Conservation (phyloP, 2,329 filamentous ascomycete genomes). For the Pseudovirgaria hyperparasitica region DNA sequence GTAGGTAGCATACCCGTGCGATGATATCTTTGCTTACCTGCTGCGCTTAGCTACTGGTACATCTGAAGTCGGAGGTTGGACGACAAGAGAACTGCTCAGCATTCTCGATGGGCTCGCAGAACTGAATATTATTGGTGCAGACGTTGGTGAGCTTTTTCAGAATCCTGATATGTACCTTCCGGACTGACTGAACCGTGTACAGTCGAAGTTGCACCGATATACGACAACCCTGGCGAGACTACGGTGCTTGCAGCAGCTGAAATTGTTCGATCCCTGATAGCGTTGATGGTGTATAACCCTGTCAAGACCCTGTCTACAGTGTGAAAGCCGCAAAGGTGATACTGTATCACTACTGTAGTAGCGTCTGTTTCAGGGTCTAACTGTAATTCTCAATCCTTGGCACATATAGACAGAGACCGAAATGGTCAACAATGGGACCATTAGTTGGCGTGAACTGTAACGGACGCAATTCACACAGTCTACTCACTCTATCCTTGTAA, state of each 20-base stretch:
- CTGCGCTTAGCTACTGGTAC: conserved; percentile 40
- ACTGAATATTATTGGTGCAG: conserved; percentile 45
- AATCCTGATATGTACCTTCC: neutral
- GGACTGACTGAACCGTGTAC: conserved; percentile 1
- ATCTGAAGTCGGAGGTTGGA: conserved; percentile 49
- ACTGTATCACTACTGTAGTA: too few relatives aligned
- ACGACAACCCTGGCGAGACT: conserved; percentile 47
- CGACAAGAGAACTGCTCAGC: conserved; percentile 44
- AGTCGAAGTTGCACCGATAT: conserved; percentile 50
- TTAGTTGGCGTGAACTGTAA: too few relatives aligned
- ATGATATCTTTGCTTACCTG: conserved; percentile 1
- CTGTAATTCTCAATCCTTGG: too few relatives aligned
- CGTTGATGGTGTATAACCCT: conserved; percentile 33
- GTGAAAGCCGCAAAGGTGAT: too few relatives aligned
- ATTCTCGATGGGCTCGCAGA: conserved; percentile 47
- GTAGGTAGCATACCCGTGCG: conserved; percentile 22
- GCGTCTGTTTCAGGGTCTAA: too few relatives aligned
- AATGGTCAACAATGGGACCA: too few relatives aligned
- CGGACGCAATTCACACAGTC: too few relatives aligned
- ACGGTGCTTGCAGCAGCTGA: conserved; percentile 44
- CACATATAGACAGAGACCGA: too few relatives aligned
- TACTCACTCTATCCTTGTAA: too few relatives aligned
- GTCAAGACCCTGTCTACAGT: conserved; percentile 14
- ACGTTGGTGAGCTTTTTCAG: conserved; percentile 31
- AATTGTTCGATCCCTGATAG: conserved; percentile 37